Base-by-base conservation (phyloP, 2,329 filamentous ascomycete genomes). In the Pseudonectria foliicola region DNA sequence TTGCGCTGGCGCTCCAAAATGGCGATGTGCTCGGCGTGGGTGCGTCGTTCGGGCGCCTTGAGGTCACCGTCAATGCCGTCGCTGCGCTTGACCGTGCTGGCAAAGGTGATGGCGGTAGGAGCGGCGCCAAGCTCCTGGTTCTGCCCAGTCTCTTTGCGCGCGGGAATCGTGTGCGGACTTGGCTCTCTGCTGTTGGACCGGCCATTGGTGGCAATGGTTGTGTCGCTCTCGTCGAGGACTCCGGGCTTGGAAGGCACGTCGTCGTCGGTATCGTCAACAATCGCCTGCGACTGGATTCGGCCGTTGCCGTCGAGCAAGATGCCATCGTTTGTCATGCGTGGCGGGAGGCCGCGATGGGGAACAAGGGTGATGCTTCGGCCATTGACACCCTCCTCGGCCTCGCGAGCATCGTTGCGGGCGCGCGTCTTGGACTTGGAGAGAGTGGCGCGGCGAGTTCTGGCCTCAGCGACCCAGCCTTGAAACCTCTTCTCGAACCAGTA, bases 401-500 rank as follows among this genome's bases (percentile, higher is more conserved):
- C 61, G 8, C 63, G 62, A 4, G 64, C 43, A 31, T 77, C 71
- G 7, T 55, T 46, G 15, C 45, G 49, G 3, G 64, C 53, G 39
- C 68, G 62, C 55, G 81, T 63, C 63, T 77, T 62, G 54, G 84
- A 64, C 67, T 79, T 66, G 61, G 71, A 66, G n/a, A 81, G 60
- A 25, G 73, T 82, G 35, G 73, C 71, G 35, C 89, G 77, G 34
- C 80, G 67, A 28, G 65, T 69, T 35, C 78, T 76, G 2, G 85
- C 80, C 49, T 94, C 85, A 24, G 71, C 72, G 11, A 84, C 88
- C 45, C 95, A 75, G 50, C 85, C 73, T 55, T 94, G 84, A 56
- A 98, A 96, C 7, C 89, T 78, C 61, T 93, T 95, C 62, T 98
- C 89, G 56, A 98, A 98, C 90, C 90, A 98, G 62, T 95, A 95